Evolutionary conservation across 805 yeast species (phyloP).

Genomic region (Yamadazyma olivae): DNA sequence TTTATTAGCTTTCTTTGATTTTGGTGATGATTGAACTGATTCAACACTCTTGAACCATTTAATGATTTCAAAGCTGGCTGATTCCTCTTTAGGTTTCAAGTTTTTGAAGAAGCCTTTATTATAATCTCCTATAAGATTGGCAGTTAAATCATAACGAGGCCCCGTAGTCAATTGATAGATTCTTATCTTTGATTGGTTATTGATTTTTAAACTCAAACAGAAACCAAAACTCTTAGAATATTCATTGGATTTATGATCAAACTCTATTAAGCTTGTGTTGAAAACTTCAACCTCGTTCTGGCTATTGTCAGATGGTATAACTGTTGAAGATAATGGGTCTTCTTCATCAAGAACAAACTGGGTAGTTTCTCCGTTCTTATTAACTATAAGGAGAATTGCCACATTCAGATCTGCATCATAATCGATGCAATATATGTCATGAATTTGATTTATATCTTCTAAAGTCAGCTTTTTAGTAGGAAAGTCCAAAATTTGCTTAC

Average conservation of each 20-base stretch:
- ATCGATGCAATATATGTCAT: slow-evolving; percentile 8
- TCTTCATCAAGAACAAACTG: slow-evolving; percentile 11
- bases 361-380: slow-evolving; percentile 11
- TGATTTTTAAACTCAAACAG: slow-evolving; percentile 7
- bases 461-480: background rate
- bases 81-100: slow-evolving; percentile 1
- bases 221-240: slow-evolving; percentile 15
- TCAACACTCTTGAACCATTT: slow-evolving; percentile 14
- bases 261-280: slow-evolving; percentile 14
- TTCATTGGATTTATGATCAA: slow-evolving; percentile 8
- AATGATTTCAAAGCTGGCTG: slow-evolving; percentile 11
- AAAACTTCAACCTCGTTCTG: background rate
- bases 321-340: slow-evolving; percentile 7
- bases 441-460: slow-evolving; percentile 1
- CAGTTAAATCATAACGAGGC: slow-evolving; percentile 5
- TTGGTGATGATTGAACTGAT: slow-evolving; percentile 2
- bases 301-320: background rate
- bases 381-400: slow-evolving; percentile 7
- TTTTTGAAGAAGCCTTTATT: slow-evolving; percentile 13
- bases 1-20: slow-evolving; percentile 6
- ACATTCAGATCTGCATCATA: background rate
- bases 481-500: background rate
- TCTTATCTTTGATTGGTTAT: slow-evolving; percentile 9
- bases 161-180: slow-evolving; percentile 14
- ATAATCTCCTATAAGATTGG: slow-evolving; percentile 17